Base-by-base conservation (phyloP, 2,329 filamentous ascomycete genomes). In the Seiridium unicorne region DNA sequence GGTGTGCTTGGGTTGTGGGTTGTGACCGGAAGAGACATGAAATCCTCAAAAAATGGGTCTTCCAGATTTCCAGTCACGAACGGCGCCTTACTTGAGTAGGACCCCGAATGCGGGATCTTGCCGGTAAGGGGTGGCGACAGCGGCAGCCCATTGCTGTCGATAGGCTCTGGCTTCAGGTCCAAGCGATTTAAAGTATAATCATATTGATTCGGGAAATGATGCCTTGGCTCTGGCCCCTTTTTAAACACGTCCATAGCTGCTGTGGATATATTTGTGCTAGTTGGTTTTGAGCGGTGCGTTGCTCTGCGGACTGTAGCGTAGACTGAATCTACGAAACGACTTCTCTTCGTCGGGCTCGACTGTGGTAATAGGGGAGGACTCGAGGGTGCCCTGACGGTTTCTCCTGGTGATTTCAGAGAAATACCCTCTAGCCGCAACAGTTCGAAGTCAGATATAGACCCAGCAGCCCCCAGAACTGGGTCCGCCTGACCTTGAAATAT, bases 391-490 rank as follows among this genome's bases (percentile, higher is more conserved):
- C 70, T 67, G 10, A 56, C 59, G 56, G 64, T 68, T 49, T 64
- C 58, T 51, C 60, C 65, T 13, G 68, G 68, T 13, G 71, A 72
- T 44, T 75, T 74, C 34, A 81, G 65, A n/a, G 77, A 78, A 63
- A 82, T 81, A n/a, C 76, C 76, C 63, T 81, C 78, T 3, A 82
- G 72, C 36, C 74, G 72, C 7, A 79, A 73, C n/a, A 82, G 71
- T 64, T 81, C 79, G 44, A 77, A 77, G 62, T 82, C 79, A 3
- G 79, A 81, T 69, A 81, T 77, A 60, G 77, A 79, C 32, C 69
- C 74, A 11, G 18, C 18, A 26, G 18, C 18, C 18, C 71, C 70
- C 10, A 72, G 61, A 55, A 72, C 51, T 35, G 71, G 68, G 11
- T 73, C 69, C 49, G 51, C 57, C 4, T 61, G 59, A 51, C 64